Evolutionary conservation across 495 filamentous ascomycete genomes (phyloP), one percentile per base, ranked within the genome.

Genomic region (Podospora pseudopauciseta): DNA sequence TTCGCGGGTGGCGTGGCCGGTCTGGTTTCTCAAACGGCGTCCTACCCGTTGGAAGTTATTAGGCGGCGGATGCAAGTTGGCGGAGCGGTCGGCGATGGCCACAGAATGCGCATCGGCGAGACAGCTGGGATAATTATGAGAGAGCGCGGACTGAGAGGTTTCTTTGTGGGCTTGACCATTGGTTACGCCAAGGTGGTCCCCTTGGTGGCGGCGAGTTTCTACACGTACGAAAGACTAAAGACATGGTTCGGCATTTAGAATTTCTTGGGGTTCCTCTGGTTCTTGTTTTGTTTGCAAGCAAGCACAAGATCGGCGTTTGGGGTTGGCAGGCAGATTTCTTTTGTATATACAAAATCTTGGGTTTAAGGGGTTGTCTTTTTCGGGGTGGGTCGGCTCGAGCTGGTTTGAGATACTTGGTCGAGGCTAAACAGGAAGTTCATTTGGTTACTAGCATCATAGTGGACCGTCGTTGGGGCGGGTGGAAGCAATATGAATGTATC

Each of bases 181-280:
- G 95, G 95, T 15, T 99, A 99, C 74, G 83, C 92, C 66, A 99
- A 99, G 81, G 87, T 99, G 65, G 82, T 97, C 64, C 95, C 95
- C 2, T 91, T 99, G 92, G 87, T 80, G 66, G 95, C 95, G 34
- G 90, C 90, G 57, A 89, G 88, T 75, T 89, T 90, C 75, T 90
- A 83, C 66, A 81, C 81, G 9, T 98, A 97, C 71, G 94, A 97
- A 80, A 83, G 94, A 72, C 79, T 88, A 68, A 97, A 94, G 82
- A 86, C 82, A 71, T 82, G 81, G 69, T 78, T 95, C 67, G 89
- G 89, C 54, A 93, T 95, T 67, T 93, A 85, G 76, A 75, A n/a
- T 53, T 57, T 55, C n/a, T 39, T 44, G 16, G 20, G 4, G 26
- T 13, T 32, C 18, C 32, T 30, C 59, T 67, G 60, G 60, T 39